Evolutionary conservation across 768 basidiomycete genomes (phyloP).

Genomic region (Hygrophoropsis aurantiaca): DNA sequence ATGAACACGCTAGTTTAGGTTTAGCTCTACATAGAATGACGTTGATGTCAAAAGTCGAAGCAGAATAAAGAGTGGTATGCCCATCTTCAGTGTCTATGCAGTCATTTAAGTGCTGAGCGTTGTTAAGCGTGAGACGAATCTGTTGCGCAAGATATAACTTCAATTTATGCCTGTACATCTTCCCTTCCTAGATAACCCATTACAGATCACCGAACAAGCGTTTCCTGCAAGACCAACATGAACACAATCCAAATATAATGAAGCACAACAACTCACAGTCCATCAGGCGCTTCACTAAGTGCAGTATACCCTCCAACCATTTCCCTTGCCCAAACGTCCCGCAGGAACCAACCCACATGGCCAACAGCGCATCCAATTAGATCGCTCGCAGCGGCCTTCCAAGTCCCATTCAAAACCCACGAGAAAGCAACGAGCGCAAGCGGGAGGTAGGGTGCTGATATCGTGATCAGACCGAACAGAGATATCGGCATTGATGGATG

Average conservation of each 20-base stretch:
- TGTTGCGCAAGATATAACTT: too few species aligned
- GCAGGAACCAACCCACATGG: slow-evolving; percentile 80
- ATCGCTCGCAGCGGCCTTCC: slow-evolving; percentile 81
- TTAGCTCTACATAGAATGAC: too few species aligned
- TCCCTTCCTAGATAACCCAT: not conserved
- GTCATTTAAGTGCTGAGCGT: too few species aligned
- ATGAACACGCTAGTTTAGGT: too few species aligned
- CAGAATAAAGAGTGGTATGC: not conserved
- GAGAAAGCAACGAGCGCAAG: slow-evolving; percentile 87
- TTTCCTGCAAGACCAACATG: slow-evolving; percentile 42
- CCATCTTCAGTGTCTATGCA: too few species aligned
- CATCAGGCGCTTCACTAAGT: slow-evolving; percentile 69
- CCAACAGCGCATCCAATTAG: slow-evolving; percentile 86
- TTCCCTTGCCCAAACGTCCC: slow-evolving; percentile 87
- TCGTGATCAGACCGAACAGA: slow-evolving; percentile 91
- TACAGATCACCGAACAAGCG: slow-evolving; percentile 62
- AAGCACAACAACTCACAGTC: slow-evolving; percentile 54
- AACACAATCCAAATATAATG: not conserved
- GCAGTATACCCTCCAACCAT: slow-evolving; percentile 75
- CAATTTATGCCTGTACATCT: not conserved
- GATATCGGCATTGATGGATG: slow-evolving; percentile 96
- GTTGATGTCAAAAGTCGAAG: not conserved
- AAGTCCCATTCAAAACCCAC: slow-evolving; percentile 79
- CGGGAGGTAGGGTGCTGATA: slow-evolving; percentile 94
- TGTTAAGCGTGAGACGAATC: too few species aligned